phyloP scores from a whole-genome alignment of 2,329 filamentous ascomycete genomes.

The Epicoccum nigrum region DNA sequence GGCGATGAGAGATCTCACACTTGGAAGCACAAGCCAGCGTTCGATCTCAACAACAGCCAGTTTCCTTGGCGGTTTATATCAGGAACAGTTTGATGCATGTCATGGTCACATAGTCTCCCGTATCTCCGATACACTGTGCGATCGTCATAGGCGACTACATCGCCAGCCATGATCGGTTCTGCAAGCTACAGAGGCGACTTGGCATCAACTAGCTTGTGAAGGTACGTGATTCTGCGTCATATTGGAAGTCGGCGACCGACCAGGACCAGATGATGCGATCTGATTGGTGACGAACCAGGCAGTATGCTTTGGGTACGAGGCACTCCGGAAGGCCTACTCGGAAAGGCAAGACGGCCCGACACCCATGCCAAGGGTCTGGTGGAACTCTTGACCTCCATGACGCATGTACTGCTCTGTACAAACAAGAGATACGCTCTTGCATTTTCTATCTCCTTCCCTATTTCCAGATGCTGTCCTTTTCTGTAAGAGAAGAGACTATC shows the following conservation, averaged over 20 bases:
- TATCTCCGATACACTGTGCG: too few species aligned
- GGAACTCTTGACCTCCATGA: not conserved
- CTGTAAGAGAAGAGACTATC: not conserved
- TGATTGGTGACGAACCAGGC: slow-evolving; percentile 9
- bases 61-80: slow-evolving; percentile 46
- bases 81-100: slow-evolving; percentile 31
- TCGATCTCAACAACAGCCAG: slow-evolving; percentile 40
- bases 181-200: not conserved
- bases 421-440: not conserved
- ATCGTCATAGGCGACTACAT: too few species aligned
- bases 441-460: not conserved
- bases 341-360: slow-evolving; percentile 1
- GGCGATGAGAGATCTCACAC: slow-evolving; percentile 34
- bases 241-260: not conserved
- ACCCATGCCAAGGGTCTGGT: not conserved
- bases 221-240: not conserved
- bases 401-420: too few species aligned
- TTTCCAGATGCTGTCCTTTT: not conserved
- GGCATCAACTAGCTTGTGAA: not conserved
- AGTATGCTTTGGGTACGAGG: slow-evolving; percentile 6
- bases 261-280: not conserved
- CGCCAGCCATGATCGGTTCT: not conserved
- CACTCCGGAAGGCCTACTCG: slow-evolving; percentile 4
- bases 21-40: slow-evolving; percentile 36
- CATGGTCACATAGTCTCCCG: not conserved